A percentile compares a stretch with the other conserved stretches of the same genome.
phyloP scores from a whole-genome alignment of 2,329 filamentous ascomycete species.

The Sporothrix humicola region DNA sequence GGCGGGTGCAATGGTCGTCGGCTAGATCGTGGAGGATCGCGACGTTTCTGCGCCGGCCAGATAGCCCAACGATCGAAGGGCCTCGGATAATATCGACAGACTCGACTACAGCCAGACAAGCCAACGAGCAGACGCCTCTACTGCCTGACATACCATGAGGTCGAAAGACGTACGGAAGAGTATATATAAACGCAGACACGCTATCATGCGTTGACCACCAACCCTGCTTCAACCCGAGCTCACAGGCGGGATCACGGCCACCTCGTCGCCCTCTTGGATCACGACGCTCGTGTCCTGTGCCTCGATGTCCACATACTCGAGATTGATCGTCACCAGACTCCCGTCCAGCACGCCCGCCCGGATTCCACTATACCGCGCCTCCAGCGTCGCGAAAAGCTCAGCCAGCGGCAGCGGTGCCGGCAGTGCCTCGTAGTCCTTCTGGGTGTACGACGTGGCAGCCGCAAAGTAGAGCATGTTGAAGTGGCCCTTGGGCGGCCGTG shows the following conservation, averaged over 20 bases:
- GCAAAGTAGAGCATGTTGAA: conserved; percentile 87
- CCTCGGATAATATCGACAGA: too few relatives aligned
- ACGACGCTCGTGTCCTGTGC: conserved; percentile 50
- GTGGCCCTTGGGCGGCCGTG: conserved; percentile 63
- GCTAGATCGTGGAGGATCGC: neutral
- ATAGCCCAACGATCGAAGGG: neutral
- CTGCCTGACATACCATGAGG: conserved; percentile 21
- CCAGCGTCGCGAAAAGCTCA: conserved; percentile 70
- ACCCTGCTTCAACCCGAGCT: conserved; percentile 71
- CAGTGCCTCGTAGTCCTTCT: conserved; percentile 68
- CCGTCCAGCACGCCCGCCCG: conserved; percentile 69
- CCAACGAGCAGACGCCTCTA: conserved; percentile 2
- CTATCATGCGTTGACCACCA: too few relatives aligned
- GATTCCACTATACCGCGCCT: conserved; percentile 73
- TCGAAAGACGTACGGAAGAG: neutral
- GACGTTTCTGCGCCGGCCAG: neutral
- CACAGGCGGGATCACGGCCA: conserved; percentile 85
- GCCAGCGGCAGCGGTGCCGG: conserved; percentile 68
- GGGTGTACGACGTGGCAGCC: conserved; percentile 71
- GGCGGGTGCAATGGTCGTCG: neutral
- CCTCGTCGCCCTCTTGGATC: conserved; percentile 78
- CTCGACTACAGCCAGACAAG: neutral
- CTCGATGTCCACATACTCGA: conserved; percentile 77
- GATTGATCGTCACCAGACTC: conserved; percentile 78
- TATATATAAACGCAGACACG: neutral